Base-by-base conservation (phyloP, 805 yeast species). In the Barnettozyma salicaria region DNA sequence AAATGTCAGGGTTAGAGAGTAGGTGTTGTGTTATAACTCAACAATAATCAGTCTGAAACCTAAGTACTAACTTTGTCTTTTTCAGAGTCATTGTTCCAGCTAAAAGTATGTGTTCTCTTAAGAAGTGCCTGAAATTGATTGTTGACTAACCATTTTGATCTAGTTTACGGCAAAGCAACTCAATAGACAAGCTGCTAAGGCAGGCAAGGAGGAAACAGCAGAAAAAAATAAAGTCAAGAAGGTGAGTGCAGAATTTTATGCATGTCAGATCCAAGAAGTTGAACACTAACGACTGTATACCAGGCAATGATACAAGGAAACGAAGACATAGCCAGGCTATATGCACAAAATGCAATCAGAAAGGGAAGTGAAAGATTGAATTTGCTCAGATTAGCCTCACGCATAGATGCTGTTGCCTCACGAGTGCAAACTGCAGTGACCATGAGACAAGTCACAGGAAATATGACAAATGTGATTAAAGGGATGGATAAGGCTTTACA, bases 341-440 rank as follows among this genome's bases (percentile, higher is more conserved):
- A 92, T 53, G 98, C 98, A 0, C 95, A 89, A 48, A 92, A 89
- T 61, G 96, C 97, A 26, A 87, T 94, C 30, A 73, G 99, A 34
- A 92, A 92, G 60, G 72, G 83, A 31, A 84, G 83, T 51, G 99
- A 92, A 59, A 67, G 90, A 44, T 67, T 90, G 36, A 90, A 83
- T 55, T 62, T 92, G 37, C 64, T 92, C 36, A 70, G 90, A 47
- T 66, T 92, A 40, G 82, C 96, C 0, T 85, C 96, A 0, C 65
- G 97, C 40, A 85, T 92, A 16, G 99, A 92, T 61, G 90, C 97
- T 0, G 98, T 92, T 18, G 95, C 97, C 0, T 81, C 94, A 4
- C 65, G 98, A 41, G 95, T 92, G 3, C 97, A 90, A 52, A 92
- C 99, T 0, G 98, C 98, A 0, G 97, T 92, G 6, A 90, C 97